Evolutionary conservation across 78 protist genomes (phyloP), one percentile per base, ranked within the genome.

Genomic region (Chrysochromulina parva): DNA sequence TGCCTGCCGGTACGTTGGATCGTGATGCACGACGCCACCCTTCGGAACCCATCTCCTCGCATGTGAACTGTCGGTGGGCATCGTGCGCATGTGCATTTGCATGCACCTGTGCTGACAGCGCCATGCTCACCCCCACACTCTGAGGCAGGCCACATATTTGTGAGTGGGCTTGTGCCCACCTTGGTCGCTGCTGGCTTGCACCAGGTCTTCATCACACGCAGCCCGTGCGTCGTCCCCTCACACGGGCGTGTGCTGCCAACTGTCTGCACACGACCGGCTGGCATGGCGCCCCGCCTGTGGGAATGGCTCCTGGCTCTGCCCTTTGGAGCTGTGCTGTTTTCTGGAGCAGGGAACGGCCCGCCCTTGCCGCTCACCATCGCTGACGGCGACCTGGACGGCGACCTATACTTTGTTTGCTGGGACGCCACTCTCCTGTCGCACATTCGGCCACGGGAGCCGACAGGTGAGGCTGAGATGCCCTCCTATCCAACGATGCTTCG

Each of bases 381-480:
- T 38, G 73, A 24, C 73, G 73, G 73, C 73, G 73, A 66, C 73
- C 47, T 66, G 38, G 73, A 66, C 73, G 73, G 73, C 26, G 73
- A 66, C 38, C 73, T 66, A 1, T 66, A 66, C 73, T 66, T 66
- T 5, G 17, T 2, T 9, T 66, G 73, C 73, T 66, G 73, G 73
- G 47, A 26, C 47, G 47, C 5, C 9, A 10, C 1, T 5, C 0
- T 24, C 26, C 24, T 66, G 47, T 14, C 6, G 38, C 73, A 2
- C 24, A 9, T 1, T 7, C 26, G 3, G 38, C 1, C 73, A 62
- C 69, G 69, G 26, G 26, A 7, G 5, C 24, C 69, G 28, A 3
- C 14, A 2, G 24, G 26, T 62, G 28, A 7, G 24, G 69, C 69
- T 7, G 69, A 62, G 69, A 3, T 11, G 69, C 24, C 14, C 24